Evolutionary conservation across 2,329 filamentous ascomycete genomes (phyloP).

Genomic region (Chrysoporthe austroafricana): DNA sequence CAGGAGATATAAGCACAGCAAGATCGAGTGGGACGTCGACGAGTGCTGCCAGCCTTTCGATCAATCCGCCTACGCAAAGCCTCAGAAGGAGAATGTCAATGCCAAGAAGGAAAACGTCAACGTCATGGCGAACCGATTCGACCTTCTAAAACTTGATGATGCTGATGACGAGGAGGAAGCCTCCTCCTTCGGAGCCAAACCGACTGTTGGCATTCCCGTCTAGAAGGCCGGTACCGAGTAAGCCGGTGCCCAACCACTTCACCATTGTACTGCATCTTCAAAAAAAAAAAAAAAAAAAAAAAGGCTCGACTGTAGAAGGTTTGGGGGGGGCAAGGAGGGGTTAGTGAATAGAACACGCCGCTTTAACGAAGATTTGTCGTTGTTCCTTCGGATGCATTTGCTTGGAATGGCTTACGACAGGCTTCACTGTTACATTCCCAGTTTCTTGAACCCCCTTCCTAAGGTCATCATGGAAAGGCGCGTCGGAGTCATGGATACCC

Average conservation of each 20-base stretch:
- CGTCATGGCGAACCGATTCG: conserved; percentile 62
- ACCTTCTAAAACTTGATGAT: conserved; percentile 58
- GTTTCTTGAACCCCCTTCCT: neutral
- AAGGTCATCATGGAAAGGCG: conserved; percentile 5
- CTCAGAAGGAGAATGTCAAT: conserved; percentile 34
- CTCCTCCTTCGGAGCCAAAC: conserved; percentile 30
- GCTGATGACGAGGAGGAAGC: conserved; percentile 43
- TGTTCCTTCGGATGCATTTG: conserved; percentile 1
- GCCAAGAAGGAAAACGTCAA: conserved; percentile 42
- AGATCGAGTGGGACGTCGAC: conserved; percentile 72
- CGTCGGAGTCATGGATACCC: conserved; percentile 11
- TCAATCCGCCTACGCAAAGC: conserved; percentile 32
- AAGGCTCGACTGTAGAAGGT: neutral
- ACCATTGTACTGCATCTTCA: neutral
- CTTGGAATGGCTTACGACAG: neutral
- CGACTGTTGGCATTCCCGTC: conserved; percentile 34
- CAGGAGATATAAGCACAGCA: conserved; percentile 70
- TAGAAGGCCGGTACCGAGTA: conserved; percentile 25
- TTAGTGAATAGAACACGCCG: neutral
- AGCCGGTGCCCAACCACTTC: neutral
- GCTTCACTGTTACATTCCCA: neutral
- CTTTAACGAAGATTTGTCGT: neutral
- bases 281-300: too few relatives aligned
- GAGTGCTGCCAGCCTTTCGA: conserved; percentile 69
- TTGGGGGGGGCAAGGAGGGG: neutral